phyloP scores from a whole-genome alignment of 495 filamentous ascomycete species.

The Cercophora scortea region DNA sequence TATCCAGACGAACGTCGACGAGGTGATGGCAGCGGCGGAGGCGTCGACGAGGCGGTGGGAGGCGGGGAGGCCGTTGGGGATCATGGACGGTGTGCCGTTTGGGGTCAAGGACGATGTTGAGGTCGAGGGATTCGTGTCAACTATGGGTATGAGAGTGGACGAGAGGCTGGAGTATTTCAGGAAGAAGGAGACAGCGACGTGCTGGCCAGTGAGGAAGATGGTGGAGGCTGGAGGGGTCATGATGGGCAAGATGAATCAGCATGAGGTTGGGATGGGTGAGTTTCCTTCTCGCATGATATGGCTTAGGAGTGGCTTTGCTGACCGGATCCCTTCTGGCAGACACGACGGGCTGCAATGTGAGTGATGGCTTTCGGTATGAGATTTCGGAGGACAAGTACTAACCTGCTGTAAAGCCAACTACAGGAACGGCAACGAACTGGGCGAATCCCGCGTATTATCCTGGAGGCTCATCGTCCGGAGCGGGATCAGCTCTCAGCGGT shows the following conservation, averaged over 20 bases:
- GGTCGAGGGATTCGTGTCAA: conserved; percentile 63
- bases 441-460: conserved; percentile 74
- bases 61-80: conserved; percentile 50
- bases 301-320: background rate
- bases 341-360: conserved; percentile 32
- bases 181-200: conserved; percentile 20
- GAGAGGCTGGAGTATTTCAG: conserved; percentile 30
- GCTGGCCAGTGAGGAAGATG: conserved; percentile 70
- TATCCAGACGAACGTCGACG: conserved; percentile 46
- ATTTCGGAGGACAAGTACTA: too few species aligned
- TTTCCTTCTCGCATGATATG: background rate
- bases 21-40: conserved; percentile 57
- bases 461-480: conserved; percentile 82
- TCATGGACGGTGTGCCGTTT: conserved; percentile 79
- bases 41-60: conserved; percentile 65
- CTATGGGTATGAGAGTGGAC: conserved; percentile 43
- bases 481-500: conserved; percentile 65
- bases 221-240: conserved; percentile 74
- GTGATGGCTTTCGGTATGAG: background rate
- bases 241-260: conserved; percentile 84
- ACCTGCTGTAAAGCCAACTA: conserved; percentile 51
- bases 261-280: conserved; percentile 62
- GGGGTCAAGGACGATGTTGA: conserved; percentile 83
- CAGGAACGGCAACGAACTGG: conserved; percentile 79
- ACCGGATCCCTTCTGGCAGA: conserved; percentile 10